Percentiles rank a stretch among this genome's conserved stretches.
phyloP scores from a whole-genome alignment of 148 eudicot genomes.

The Beta vulgaris region DNA sequence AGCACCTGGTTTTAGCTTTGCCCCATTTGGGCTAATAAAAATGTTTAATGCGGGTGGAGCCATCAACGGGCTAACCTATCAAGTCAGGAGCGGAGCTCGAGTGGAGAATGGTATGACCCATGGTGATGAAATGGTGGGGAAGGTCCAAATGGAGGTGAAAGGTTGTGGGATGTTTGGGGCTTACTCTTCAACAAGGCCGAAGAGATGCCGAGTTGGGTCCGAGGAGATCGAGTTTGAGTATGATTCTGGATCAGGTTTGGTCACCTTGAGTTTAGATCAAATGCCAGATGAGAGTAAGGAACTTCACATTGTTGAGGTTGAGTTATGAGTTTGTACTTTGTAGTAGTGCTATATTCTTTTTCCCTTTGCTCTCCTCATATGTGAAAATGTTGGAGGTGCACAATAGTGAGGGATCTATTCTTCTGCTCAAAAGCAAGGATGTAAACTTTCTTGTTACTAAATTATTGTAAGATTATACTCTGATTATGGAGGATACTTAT shows the following conservation, averaged over 20 bases:
- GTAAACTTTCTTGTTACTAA: conserved; percentile 9
- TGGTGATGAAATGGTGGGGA: conserved; percentile 39
- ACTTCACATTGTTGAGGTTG: conserved; percentile 59
- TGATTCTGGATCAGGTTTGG: conserved; percentile 55
- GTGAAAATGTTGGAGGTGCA: not conserved
- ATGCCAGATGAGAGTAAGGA: conserved; percentile 60
- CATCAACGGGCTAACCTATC: conserved; percentile 60
- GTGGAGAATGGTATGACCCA: conserved; percentile 25
- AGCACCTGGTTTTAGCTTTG: conserved; percentile 55
- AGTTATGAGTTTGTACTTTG: conserved; percentile 37
- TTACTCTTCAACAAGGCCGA: conserved; percentile 70
- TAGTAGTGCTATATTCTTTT: conserved; percentile 1
- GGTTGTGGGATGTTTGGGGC: conserved; percentile 85
- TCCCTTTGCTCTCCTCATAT: not conserved
- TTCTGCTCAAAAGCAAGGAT: not conserved
- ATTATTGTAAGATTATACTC: not conserved
- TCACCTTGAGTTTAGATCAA: conserved; percentile 46
- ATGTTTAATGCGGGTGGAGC: conserved; percentile 96
- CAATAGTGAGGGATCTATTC: conserved; percentile 1
- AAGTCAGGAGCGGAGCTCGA: conserved; percentile 40
- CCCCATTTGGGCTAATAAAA: conserved; percentile 80
- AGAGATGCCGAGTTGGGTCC: conserved; percentile 54
- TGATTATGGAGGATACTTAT: no score
- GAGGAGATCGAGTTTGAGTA: conserved; percentile 47
- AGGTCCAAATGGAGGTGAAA: conserved; percentile 60